Evolutionary conservation across 768 basidiomycete genomes (phyloP), one percentile per base, ranked within the genome.

Genomic region (Epithele typhae): DNA sequence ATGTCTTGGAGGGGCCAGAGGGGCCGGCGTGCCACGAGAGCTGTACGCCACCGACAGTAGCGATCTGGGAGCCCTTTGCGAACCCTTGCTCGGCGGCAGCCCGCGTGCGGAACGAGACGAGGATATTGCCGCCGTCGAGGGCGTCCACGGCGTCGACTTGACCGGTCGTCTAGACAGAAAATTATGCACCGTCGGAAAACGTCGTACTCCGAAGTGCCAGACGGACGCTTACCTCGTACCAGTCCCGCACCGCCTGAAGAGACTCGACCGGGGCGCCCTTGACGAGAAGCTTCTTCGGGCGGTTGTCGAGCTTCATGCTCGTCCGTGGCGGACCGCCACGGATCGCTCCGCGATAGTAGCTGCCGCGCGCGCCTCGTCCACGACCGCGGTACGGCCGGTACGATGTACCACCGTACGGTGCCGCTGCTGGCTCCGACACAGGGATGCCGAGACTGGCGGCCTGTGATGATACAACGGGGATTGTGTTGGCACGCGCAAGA

Each of bases 271-370:
- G 65, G 8, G 78, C 78, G 30, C 84, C 87, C 59, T 88, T 84
- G 23, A 96, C 70, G 18, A 86, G 66, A 19, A 96, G 68, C 64
- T 79, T 84, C 68, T 82, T 87, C 9, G 92, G 87, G 15, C 92
- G 80, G 59, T 93, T 92, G 64, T 96, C 92, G 23, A 96, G 77
- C 60, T 87, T 87, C 85, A 95, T 87, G 57, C 82, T 91, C 9
- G 73, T 70, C 34, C 84, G 76, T 9, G 81, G 73, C 37, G 78
- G 74, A 3, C 79, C 82, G 46, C 88, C 87, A 37, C 88, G 79
- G 53, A 76, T 71, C 8, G 71, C 73, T 34, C 75, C 75, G 12
- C 86, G 78, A 62, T 74, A 79, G 57, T 75, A 83, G 12, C 77
- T 68, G 37, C 89, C 15, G 12, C 15, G 65, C 0, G 63, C 66